phyloP scores from a whole-genome alignment of 352 stramenopile genomes.

The Paralagenidium karlingii region DNA sequence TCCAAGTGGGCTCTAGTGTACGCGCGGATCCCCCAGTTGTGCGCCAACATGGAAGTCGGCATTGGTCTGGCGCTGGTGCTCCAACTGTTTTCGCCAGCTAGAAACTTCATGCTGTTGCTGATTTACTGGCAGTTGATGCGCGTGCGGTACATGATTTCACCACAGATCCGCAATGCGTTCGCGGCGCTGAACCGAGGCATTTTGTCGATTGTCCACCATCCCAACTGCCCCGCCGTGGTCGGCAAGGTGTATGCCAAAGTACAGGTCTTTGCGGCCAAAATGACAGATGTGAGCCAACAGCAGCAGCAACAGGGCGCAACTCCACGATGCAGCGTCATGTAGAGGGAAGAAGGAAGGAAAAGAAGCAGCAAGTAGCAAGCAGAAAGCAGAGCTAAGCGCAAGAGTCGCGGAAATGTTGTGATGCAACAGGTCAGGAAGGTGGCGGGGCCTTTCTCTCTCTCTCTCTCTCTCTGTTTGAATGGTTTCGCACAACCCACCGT shows the following conservation, averaged over 20 bases:
- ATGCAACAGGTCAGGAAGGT: too few relatives aligned
- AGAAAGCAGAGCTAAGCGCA: too few relatives aligned
- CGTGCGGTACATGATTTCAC: conserved; percentile 87
- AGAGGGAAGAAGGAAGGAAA: too few relatives aligned
- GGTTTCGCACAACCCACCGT: too few relatives aligned
- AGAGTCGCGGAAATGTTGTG: too few relatives aligned
- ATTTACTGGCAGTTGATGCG: conserved; percentile 85
- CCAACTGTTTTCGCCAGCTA: conserved; percentile 70
- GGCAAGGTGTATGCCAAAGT: conserved; percentile 50
- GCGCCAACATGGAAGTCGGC: conserved; percentile 66
- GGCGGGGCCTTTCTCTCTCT: too few relatives aligned
- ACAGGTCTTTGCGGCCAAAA: conserved; percentile 48
- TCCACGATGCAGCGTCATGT: conserved; percentile 64
- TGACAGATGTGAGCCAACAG: conserved; percentile 38
- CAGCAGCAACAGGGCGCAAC: conserved; percentile 18
- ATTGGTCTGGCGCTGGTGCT: conserved; percentile 70
- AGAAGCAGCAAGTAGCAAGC: too few relatives aligned
- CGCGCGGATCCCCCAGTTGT: conserved; percentile 63
- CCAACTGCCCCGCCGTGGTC: conserved; percentile 46
- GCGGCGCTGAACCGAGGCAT: conserved; percentile 48
- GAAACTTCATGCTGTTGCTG: conserved; percentile 79
- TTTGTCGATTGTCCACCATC: conserved; percentile 43
- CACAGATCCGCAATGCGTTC: conserved; percentile 76
- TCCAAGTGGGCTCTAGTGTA: conserved; percentile 77
- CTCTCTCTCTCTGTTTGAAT: too few relatives aligned